phyloP scores from a whole-genome alignment of 768 basidiomycete species.

The Galerina sulciceps region DNA sequence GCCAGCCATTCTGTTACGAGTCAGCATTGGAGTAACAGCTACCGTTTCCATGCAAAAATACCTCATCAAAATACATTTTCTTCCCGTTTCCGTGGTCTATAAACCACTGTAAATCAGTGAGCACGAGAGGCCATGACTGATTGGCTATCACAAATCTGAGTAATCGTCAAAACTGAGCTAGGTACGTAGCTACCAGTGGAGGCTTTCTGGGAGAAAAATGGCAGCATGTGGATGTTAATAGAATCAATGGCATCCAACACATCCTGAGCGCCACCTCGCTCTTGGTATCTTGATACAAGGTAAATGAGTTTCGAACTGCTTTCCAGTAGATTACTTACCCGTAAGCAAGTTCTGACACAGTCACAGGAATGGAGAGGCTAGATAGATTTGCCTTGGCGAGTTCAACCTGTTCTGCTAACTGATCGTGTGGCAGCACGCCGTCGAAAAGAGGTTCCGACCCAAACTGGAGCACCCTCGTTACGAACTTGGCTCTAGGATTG shows the following conservation, averaged over 20 bases:
- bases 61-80: conserved; percentile 79
- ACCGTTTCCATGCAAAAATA: conserved; percentile 24
- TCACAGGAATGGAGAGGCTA: conserved; percentile 64
- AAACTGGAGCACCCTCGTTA: conserved; percentile 70
- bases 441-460: conserved; percentile 78
- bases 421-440: conserved; percentile 47
- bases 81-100: conserved; percentile 62
- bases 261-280: conserved; percentile 52
- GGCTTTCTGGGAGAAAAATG: conserved; percentile 64
- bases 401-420: conserved; percentile 55
- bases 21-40: not conserved
- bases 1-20: conserved; percentile 71
- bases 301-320: not conserved
- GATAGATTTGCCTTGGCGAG: conserved; percentile 53
- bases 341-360: conserved; percentile 69
- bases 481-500: conserved; percentile 65
- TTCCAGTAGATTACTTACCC: conserved; percentile 42
- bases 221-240: conserved; percentile 73
- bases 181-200: conserved; percentile 48
- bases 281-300: conserved; percentile 33
- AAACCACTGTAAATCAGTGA: conserved; percentile 69
- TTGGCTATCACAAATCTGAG: conserved; percentile 40
- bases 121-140: conserved; percentile 65
- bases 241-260: conserved; percentile 64
- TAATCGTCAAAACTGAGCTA: not conserved